Base-by-base conservation (phyloP, 768 basidiomycete species). In the Leucocoprinus leucothites region DNA sequence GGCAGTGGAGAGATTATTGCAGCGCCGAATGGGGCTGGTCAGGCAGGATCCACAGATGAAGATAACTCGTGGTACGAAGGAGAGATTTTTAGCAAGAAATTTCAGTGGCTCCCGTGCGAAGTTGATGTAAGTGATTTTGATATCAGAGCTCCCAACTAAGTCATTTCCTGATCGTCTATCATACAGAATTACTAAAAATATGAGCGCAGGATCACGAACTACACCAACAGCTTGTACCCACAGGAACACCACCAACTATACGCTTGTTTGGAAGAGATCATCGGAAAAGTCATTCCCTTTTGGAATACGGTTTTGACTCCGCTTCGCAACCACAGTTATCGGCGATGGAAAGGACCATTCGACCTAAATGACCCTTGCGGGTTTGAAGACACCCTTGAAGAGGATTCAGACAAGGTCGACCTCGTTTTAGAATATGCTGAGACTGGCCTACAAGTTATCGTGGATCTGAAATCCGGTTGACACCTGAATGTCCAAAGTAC, bases 191-290 rank as follows among this genome's bases (percentile, higher is more conserved):
- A 35, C 4, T 13, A 19, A 3, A 22, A 3, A 24, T 34, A 19
- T 9, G 1, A 21, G 6, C 9, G 1, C 38, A 64, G 64, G n/a
- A 65, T 69, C 28, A 58, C 48, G 16, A 67, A 68, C 8, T 76
- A 78, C 57, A 74, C 76, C 61, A 76, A 76, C 58, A 74, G 73
- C 48, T 61, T 77, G 8, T 67, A 74, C 54, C 74, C 73, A 4
- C 28, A 58, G 5, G 49, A 55, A 7, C 60, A 64, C 51, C 18
- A 25, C 42, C 43, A 61, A 19, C 58, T 74, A 5, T 69, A 69
- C 58, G 7, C 28, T 24, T 44, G 63, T 14, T 51, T 73, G 22
- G 66, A 70, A 46, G 21, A 63, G 8, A 56, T 70, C 40, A 65
- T 72, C 45, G 58, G 47, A 1, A 50, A 41, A n/a, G 58, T 70